Percentiles rank a stretch among this genome's conserved stretches.
phyloP scores from a whole-genome alignment of 768 basidiomycete genomes.

The button mushroom (Agaricus bisporus) region DNA sequence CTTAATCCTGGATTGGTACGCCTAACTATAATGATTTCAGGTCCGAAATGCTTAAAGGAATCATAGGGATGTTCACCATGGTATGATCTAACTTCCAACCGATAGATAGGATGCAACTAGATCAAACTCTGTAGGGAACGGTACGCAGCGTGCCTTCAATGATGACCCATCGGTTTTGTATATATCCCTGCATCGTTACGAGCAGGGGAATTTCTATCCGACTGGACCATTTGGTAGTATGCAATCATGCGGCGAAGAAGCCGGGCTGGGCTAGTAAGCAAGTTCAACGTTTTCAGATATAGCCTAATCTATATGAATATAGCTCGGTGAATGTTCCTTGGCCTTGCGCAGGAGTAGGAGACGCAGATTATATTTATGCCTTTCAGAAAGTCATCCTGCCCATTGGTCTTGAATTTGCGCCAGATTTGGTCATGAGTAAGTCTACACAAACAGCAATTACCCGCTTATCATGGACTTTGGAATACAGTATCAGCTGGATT shows the following conservation, averaged over 20 bases:
- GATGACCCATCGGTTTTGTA: constrained; percentile 90
- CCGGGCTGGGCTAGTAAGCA: constrained; percentile 81
- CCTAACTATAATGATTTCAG: constrained; percentile 4
- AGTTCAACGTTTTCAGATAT: not conserved
- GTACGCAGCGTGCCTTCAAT: constrained; percentile 93
- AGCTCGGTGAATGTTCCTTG: constrained; percentile 97
- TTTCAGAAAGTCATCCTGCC: constrained; percentile 97
- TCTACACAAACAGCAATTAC: constrained; percentile 5
- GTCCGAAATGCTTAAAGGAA: not conserved
- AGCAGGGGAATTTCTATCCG: constrained; percentile 89
- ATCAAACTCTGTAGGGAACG: constrained; percentile 62
- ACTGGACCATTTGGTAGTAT: constrained; percentile 86
- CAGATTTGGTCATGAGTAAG: constrained; percentile 93
- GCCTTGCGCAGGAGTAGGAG: constrained; percentile 83
- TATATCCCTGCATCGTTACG: constrained; percentile 93
- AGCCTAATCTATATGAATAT: constrained; percentile 4
- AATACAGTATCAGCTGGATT: constrained; percentile 91
- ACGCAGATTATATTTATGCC: constrained; percentile 94
- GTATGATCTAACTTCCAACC: constrained; percentile 29
- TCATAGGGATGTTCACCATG: constrained; percentile 91
- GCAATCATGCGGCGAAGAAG: constrained; percentile 79
- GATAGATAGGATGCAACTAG: not conserved
- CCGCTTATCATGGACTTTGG: not conserved
- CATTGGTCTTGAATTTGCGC: constrained; percentile 93
- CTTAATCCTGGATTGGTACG: constrained; percentile 92